Conservation (phyloP, 495 filamentous ascomycete species). For the Neurospora sp. region DNA sequence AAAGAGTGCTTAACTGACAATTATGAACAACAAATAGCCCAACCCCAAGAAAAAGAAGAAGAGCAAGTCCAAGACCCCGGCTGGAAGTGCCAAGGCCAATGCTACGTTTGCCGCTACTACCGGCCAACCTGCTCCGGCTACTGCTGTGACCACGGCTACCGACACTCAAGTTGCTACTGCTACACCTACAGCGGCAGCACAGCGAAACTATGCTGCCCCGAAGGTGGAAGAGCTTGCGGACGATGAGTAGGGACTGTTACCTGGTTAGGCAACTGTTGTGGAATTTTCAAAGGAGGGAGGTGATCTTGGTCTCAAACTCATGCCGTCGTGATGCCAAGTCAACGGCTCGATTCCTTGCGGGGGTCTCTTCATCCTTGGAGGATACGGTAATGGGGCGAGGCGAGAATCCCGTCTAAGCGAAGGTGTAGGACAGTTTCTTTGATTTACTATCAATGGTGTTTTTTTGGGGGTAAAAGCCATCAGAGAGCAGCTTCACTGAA, state of each 20-base stretch:
- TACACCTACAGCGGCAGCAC: slow-evolving; percentile 22
- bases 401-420: neutral
- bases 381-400: neutral
- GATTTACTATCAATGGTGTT: neutral
- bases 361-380: neutral
- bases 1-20: slow-evolving; percentile 3
- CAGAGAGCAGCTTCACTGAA: neutral
- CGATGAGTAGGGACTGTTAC: slow-evolving; percentile 30
- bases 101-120: slow-evolving; percentile 35
- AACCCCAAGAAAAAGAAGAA: slow-evolving; percentile 47
- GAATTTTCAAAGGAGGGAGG: neutral
- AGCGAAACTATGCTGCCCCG: slow-evolving; percentile 42
- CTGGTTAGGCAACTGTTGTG: neutral
- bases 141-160: slow-evolving; percentile 50
- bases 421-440: neutral
- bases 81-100: slow-evolving; percentile 30
- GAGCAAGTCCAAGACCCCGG: slow-evolving; percentile 46
- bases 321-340: neutral
- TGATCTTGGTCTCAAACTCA: neutral
- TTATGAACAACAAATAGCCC: neutral
- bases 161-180: slow-evolving; percentile 36
- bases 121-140: slow-evolving; percentile 45
- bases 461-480: neutral
- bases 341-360: too few species aligned
- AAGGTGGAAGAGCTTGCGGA: slow-evolving; percentile 60